Evolutionary conservation across 345 rosid genomes (phyloP).

Genomic region (Raphanus sativus): DNA sequence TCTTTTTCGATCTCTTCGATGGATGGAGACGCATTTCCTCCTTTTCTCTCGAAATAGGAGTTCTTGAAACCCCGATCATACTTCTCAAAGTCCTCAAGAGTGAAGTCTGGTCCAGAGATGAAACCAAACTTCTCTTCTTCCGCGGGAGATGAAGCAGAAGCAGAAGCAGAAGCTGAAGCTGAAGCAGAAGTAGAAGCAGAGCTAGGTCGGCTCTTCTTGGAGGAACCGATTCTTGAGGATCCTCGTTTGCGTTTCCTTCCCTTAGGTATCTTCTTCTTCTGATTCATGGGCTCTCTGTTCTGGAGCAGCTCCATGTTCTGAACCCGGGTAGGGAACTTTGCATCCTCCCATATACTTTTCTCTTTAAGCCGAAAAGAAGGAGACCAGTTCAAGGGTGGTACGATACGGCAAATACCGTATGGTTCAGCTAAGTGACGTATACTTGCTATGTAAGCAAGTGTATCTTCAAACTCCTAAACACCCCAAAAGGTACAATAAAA

Average conservation of each 20-base stretch:
- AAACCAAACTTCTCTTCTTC: conserved; percentile 78
- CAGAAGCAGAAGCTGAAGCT: conserved; percentile 5
- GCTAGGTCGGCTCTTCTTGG: conserved; percentile 38
- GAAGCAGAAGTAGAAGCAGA: conserved; percentile 19
- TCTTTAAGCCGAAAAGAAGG: conserved; percentile 72
- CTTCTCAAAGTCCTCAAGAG: conserved; percentile 65
- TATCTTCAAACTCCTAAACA: conserved; percentile 82
- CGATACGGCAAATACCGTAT: conserved; percentile 84
- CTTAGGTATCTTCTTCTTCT: conserved; percentile 49
- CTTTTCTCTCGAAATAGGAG: conserved; percentile 52
- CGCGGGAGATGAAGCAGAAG: conserved; percentile 42
- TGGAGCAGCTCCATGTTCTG: conserved; percentile 78
- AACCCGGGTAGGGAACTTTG: conserved; percentile 74
- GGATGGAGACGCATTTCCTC: conserved; percentile 43
- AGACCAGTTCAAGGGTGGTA: conserved; percentile 76
- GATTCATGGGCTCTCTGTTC: conserved; percentile 72
- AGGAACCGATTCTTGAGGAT: conserved; percentile 45
- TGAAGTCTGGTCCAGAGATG: conserved; percentile 68
- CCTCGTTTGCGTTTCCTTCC: conserved; percentile 63
- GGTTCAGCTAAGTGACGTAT: conserved; percentile 64
- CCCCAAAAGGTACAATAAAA: not conserved
- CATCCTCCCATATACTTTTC: conserved; percentile 53
- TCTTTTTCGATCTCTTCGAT: conserved; percentile 78
- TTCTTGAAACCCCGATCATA: conserved; percentile 60
- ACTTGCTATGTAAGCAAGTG: conserved; percentile 70